Conservation (phyloP, 257 asterid genomes). For the Petunia axillaris region DNA sequence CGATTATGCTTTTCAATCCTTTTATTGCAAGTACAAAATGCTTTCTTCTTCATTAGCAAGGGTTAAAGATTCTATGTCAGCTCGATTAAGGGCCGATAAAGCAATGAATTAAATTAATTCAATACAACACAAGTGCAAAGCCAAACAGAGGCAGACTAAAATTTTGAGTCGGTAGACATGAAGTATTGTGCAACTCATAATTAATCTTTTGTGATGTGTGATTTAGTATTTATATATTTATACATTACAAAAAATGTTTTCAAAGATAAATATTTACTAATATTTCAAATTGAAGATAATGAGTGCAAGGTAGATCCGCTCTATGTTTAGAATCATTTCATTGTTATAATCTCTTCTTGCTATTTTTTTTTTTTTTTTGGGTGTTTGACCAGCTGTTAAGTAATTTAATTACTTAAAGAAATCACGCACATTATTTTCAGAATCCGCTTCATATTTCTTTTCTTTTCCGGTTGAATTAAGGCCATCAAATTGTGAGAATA, state of each 20-base stretch:
- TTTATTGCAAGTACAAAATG: not conserved
- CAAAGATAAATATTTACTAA: no score
- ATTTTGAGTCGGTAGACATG: not conserved
- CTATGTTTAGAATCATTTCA: no score
- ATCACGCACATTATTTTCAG: conserved; percentile 24
- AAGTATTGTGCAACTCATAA: not conserved
- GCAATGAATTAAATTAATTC: not conserved
- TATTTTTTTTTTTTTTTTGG: not conserved
- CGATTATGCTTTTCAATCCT: no score
- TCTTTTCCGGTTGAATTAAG: conserved; percentile 12
- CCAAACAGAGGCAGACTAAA: not conserved
- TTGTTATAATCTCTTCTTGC: no score
- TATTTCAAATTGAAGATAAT: no score
- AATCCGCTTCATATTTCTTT: conserved; percentile 34
- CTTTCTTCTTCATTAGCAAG: conserved; percentile 13
- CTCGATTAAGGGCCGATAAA: not conserved
- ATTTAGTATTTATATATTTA: no score
- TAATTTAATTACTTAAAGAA: conserved; percentile 15
- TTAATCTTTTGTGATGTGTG: not conserved
- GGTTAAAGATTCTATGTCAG: conserved; percentile 14
- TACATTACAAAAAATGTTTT: no score
- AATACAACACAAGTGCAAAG: not conserved
- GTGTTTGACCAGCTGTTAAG: not conserved
- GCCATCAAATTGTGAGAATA: conserved; percentile 7
- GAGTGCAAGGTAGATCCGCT: no score